phyloP scores from a whole-genome alignment of 768 basidiomycete species.

The Suillus subaureus region DNA sequence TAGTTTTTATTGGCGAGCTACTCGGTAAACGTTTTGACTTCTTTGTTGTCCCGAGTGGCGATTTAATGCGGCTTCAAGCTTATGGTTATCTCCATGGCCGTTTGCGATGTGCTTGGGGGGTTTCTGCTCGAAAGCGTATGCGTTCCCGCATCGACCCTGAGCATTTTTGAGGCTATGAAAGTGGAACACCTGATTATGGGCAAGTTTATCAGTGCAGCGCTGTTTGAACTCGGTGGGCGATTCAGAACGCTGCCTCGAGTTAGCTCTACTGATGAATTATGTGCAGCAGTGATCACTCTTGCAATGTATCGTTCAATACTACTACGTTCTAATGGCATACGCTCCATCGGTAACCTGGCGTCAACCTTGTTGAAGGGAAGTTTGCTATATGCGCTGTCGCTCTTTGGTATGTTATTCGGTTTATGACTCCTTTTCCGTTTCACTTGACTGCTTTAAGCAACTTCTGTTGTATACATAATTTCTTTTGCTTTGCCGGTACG shows the following conservation, averaged over 20 bases:
- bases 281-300: conserved; percentile 5
- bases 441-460: conserved; percentile 2
- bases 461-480: conserved; percentile 10
- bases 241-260: background rate
- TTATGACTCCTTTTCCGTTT: background rate
- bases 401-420: conserved; percentile 11
- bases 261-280: background rate
- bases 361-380: conserved; percentile 12
- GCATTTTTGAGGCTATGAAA: background rate
- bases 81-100: conserved; percentile 8
- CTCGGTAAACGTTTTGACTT: background rate
- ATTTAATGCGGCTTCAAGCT: conserved; percentile 1
- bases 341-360: background rate
- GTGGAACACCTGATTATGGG: conserved; percentile 10
- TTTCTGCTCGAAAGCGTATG: conserved; percentile 10
- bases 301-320: conserved; percentile 5
- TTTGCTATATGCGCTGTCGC: conserved; percentile 13
- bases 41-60: background rate
- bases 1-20: conserved; percentile 10
- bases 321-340: background rate
- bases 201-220: conserved; percentile 12
- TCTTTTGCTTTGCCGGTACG: conserved; percentile 14
- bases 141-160: background rate
- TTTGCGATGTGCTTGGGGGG: conserved; percentile 5
- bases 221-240: conserved; percentile 16